Evolutionary conservation across 2,329 filamentous ascomycete species (phyloP).

Genomic region (Davidsoniella virescens): DNA sequence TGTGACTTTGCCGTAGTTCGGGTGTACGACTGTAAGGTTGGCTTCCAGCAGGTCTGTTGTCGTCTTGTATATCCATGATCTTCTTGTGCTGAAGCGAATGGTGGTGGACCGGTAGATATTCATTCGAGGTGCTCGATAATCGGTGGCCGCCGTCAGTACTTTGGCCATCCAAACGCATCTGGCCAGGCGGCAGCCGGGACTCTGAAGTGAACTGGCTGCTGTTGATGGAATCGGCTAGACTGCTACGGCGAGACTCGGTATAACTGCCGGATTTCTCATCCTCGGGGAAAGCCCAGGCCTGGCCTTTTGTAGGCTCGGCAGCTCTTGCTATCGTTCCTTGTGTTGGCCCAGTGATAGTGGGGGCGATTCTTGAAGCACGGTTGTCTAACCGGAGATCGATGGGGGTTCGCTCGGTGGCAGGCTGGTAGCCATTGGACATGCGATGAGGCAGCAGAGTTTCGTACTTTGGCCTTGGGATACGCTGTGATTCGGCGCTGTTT

Average conservation of each 20-base stretch:
- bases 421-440: constrained; percentile 50
- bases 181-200: constrained; percentile 53
- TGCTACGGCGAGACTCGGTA: constrained; percentile 51
- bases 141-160: constrained; percentile 32
- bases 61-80: constrained; percentile 47
- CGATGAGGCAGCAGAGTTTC: constrained; percentile 39
- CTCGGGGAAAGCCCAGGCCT: constrained; percentile 71
- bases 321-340: constrained; percentile 49
- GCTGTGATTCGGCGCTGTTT: constrained; percentile 58
- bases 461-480: constrained; percentile 37
- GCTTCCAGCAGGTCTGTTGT: constrained; percentile 34
- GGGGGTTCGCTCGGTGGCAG: constrained; percentile 40
- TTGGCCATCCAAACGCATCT: constrained; percentile 47
- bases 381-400: constrained; percentile 24
- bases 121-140: constrained; percentile 30
- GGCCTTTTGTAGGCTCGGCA: constrained; percentile 65
- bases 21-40: constrained; percentile 73
- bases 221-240: constrained; percentile 59
- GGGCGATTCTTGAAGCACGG: constrained; percentile 48
- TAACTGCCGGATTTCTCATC: constrained; percentile 37
- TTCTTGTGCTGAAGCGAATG: constrained; percentile 63
- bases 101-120: constrained; percentile 50
- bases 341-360: constrained; percentile 58
- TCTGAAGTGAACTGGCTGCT: constrained; percentile 67
- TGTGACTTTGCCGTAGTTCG: constrained; percentile 68